Evolutionary conservation across 2,329 filamentous ascomycete species (phyloP).

Genomic region (Phaeosphaeriaceae sp.): DNA sequence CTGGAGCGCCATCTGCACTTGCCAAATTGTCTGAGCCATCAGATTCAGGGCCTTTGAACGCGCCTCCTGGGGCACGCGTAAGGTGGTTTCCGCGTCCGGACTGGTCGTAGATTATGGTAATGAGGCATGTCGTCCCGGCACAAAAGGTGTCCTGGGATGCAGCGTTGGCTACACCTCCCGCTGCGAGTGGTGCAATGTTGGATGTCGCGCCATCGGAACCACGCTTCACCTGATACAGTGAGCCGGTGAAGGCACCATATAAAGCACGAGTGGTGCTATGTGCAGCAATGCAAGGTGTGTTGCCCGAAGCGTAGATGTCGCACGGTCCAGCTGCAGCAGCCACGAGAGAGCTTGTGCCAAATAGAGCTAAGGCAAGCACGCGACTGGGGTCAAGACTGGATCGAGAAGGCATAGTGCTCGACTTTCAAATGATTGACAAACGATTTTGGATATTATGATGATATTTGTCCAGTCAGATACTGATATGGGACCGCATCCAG

Average conservation of each 20-base stretch:
- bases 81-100: constrained; percentile 69
- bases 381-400: background rate
- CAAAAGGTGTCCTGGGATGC: constrained; percentile 70
- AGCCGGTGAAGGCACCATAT: constrained; percentile 61
- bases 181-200: constrained; percentile 60
- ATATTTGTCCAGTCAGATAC: background rate
- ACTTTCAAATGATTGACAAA: background rate
- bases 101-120: constrained; percentile 72
- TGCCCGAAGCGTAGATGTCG: constrained; percentile 66
- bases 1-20: constrained; percentile 66
- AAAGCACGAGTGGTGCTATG: constrained; percentile 71
- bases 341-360: background rate
- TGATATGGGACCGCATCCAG: background rate
- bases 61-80: constrained; percentile 67
- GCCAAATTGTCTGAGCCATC: constrained; percentile 69
- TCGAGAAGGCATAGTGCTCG: background rate
- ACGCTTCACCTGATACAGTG: constrained; percentile 68
- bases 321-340: constrained; percentile 61
- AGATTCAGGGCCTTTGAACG: constrained; percentile 63
- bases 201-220: constrained; percentile 60
- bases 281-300: constrained; percentile 70
- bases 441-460: background rate
- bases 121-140: constrained; percentile 66
- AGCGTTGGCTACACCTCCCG: constrained; percentile 70
- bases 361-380: background rate